Base-by-base conservation (phyloP, 352 stramenopile genomes). In the Blastocystis hominis region DNA sequence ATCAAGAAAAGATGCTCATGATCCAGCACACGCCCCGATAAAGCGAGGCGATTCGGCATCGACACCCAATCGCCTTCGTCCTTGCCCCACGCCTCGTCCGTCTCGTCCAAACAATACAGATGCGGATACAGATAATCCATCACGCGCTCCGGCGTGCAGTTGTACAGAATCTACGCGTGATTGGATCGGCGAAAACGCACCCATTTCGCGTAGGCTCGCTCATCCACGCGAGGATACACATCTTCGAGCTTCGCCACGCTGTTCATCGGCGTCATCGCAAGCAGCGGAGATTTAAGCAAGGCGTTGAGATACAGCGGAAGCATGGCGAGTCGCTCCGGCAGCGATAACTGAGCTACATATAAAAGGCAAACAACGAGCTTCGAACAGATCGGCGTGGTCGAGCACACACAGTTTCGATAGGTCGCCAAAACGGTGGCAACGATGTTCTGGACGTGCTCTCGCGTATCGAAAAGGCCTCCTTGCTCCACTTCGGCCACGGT, bases 241-340 rank as follows among this genome's bases (percentile, higher is more conserved):
- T 24, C 44, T 9, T 80, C 46, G 6, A 80, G 46, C 13, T 54
- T 50, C 3, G 46, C 70, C 15, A 46, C 34, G n/a, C 38, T 62
- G 53, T 80, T 80, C 70, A 80, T 80, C 3, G 70, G 46, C 17
- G 70, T 64, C 70, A 80, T 80, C 6, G 46, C 42, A 0, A 80
- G 70, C 4, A 80, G 50, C 13, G 70, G 44, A 17, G 24, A 40
- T 40, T 80, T 80, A 10, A 80, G 36, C 0, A 80, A 42, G 36
- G 24, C 63, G 55, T 80, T 80, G 3, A 80, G 44, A 10, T 63
- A 54, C 3, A 80, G 46, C 13, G 70, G 70, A 40, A 80, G 70
- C 3, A 80, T 40, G 6, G 70, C 15, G n/a, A 80, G 70, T 6
- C 24, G 38, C 10, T 80, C 70, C 5, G 70, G 70, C 13, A 80